Evolutionary conservation across 805 yeast genomes (phyloP).

Genomic region (Brettanomyces sp.): DNA sequence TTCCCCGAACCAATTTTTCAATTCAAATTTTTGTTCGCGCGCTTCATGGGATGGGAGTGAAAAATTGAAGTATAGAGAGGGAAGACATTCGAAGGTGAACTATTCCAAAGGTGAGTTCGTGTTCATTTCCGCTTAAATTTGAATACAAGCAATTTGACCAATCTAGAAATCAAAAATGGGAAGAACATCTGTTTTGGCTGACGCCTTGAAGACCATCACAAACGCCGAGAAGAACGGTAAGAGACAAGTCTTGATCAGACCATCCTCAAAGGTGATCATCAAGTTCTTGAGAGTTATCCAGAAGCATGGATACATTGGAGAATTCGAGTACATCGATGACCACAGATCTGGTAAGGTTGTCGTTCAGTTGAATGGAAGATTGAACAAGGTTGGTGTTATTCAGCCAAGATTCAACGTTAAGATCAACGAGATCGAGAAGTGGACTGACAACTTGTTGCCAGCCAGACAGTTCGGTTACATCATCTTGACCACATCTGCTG

Average conservation of each 20-base stretch:
- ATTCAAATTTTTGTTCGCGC: too few species aligned
- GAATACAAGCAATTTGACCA: too few species aligned
- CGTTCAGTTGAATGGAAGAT: slow-evolving; percentile 94
- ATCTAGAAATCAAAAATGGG: slow-evolving; percentile 51
- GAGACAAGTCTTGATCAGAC: slow-evolving; percentile 97
- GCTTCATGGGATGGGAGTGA: too few species aligned
- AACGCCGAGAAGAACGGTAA: slow-evolving; percentile 99
- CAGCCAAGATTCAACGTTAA: slow-evolving; percentile 98
- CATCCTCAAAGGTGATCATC: slow-evolving; percentile 96
- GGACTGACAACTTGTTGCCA: slow-evolving; percentile 97
- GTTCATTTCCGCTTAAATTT: too few species aligned
- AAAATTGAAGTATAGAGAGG: too few species aligned
- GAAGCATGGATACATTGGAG: slow-evolving; percentile 97
- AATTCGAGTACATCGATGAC: slow-evolving; percentile 96
- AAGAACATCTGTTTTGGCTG: slow-evolving; percentile 97
- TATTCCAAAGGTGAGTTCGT: too few species aligned
- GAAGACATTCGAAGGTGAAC: too few species aligned
- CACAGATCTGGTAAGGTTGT: slow-evolving; percentile 98
- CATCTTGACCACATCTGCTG: slow-evolving; percentile 97
- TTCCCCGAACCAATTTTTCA: too few species aligned
- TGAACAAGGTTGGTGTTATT: slow-evolving; percentile 98
- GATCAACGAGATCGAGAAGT: slow-evolving; percentile 91
- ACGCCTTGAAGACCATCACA: slow-evolving; percentile 96
- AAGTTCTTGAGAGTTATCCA: slow-evolving; percentile 95
- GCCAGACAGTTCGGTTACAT: slow-evolving; percentile 99